These are phyloP conservation scores for Yarrowia porcina DNA, from an alignment of 805 yeast species.

Conservation along the genomic window DNA sequence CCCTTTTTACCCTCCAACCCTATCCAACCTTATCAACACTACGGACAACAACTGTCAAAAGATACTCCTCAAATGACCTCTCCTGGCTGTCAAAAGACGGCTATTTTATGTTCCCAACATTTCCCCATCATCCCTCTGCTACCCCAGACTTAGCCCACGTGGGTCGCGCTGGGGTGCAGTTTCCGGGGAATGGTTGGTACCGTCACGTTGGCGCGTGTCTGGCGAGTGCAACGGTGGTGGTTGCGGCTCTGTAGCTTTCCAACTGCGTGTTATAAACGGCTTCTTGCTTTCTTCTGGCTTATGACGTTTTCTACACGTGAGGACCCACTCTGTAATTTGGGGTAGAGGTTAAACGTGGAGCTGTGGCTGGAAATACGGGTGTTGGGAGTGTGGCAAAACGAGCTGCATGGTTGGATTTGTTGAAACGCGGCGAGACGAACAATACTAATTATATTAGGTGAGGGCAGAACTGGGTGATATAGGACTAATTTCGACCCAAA, in stretches of 20 bases:
- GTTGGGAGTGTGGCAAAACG: constrained; percentile 8
- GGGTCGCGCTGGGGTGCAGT: not conserved
- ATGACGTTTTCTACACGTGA: not conserved
- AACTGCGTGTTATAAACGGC: not conserved
- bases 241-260: not conserved
- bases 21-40: too few relatives aligned
- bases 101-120: too few relatives aligned
- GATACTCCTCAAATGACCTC: too few relatives aligned
- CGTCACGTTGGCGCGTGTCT: not conserved
- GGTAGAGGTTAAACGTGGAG: not conserved
- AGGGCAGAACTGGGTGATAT: too few relatives aligned
- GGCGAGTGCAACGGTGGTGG: too few relatives aligned
- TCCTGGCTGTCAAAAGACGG: too few relatives aligned
- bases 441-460: not conserved
- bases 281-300: not conserved
- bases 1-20: too few relatives aligned
- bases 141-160: not conserved
- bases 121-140: too few relatives aligned
- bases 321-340: not conserved
- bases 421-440: not conserved
- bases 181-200: not conserved
- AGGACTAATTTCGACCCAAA: too few relatives aligned
- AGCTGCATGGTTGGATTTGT: not conserved
- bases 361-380: not conserved
- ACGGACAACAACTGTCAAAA: too few relatives aligned